These are phyloP conservation scores for Russula dissimulans DNA, from an alignment of 768 basidiomycete species.

Conservation along the genomic window DNA sequence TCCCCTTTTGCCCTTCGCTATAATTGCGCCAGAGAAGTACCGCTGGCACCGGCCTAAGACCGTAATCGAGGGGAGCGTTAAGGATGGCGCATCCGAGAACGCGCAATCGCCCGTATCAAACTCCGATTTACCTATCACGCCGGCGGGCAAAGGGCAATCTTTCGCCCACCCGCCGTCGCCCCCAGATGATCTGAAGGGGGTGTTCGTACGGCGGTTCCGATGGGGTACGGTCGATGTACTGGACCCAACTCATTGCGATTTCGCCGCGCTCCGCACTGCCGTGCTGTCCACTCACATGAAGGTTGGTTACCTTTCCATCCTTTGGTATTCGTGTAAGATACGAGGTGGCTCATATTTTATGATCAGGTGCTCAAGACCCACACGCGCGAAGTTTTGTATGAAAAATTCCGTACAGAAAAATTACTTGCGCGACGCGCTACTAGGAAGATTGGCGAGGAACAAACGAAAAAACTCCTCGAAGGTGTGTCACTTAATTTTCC, in stretches of 20 bases:
- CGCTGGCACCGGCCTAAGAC: slow-evolving; percentile 31
- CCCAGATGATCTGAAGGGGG: slow-evolving; percentile 61
- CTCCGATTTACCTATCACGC: slow-evolving; percentile 26
- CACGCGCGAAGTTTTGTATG: slow-evolving; percentile 86
- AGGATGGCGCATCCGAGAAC: slow-evolving; percentile 35
- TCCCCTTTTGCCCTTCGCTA: slow-evolving; percentile 62
- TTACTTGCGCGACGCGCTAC: slow-evolving; percentile 80
- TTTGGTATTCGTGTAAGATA: not conserved
- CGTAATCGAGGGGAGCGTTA: slow-evolving; percentile 23
- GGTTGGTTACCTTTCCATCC: slow-evolving; percentile 34
- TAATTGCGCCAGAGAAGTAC: slow-evolving; percentile 62
- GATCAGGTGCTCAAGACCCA: slow-evolving; percentile 65
- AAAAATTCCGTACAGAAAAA: slow-evolving; percentile 88
- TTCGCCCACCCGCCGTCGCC: slow-evolving; percentile 41
- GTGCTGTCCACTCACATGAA: slow-evolving; percentile 80
- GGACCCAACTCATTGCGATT: slow-evolving; percentile 81
- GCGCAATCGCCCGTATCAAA: slow-evolving; percentile 27
- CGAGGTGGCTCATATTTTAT: slow-evolving; percentile 5
- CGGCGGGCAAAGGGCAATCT: slow-evolving; percentile 21
- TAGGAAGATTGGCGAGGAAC: slow-evolving; percentile 63
- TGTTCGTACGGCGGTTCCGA: slow-evolving; percentile 69
- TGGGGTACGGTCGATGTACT: slow-evolving; percentile 89
- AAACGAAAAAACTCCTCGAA: slow-evolving; percentile 63
- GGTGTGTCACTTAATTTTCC: slow-evolving; percentile 35
- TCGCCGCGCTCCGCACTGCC: slow-evolving; percentile 73